Percentiles rank a stretch among this genome's conserved stretches.
phyloP scores from a whole-genome alignment of 129 eudicot species.

The Logfia minima region DNA sequence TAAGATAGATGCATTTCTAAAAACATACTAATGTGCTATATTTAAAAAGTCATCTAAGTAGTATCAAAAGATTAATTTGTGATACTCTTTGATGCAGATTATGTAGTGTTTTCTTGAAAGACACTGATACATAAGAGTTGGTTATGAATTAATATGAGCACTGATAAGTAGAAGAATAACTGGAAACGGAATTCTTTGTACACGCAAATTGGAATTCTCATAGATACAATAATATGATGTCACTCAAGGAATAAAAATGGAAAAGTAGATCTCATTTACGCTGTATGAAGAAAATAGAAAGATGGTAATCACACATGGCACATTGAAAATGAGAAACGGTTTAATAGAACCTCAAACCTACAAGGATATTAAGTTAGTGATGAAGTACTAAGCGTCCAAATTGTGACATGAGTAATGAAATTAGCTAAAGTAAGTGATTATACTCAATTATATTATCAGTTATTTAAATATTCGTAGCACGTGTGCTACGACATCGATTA shows the following conservation, averaged over 20 bases:
- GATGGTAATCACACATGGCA: neutral
- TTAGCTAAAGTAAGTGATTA: neutral
- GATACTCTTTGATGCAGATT: neutral
- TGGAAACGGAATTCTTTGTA: neutral
- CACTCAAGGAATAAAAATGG: neutral
- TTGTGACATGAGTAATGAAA: neutral
- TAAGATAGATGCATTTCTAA: neutral
- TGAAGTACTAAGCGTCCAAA: neutral
- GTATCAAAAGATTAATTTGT: neutral
- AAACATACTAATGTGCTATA: neutral
- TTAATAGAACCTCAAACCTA: constrained; percentile 8
- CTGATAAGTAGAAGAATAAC: neutral
- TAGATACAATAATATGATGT: neutral
- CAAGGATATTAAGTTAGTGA: neutral
- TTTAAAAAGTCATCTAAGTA: neutral
- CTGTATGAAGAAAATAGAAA: neutral
- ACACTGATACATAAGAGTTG: neutral
- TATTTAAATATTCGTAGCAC: neutral
- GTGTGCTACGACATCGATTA: neutral
- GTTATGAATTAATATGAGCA: neutral
- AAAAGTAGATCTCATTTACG: neutral
- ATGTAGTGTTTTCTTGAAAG: neutral
- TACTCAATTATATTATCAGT: neutral
- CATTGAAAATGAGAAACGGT: neutral
- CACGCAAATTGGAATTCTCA: neutral